These are phyloP conservation scores for Fusarium tricinctum DNA, from an alignment of 2,329 filamentous ascomycete species.

Conservation along the genomic window DNA sequence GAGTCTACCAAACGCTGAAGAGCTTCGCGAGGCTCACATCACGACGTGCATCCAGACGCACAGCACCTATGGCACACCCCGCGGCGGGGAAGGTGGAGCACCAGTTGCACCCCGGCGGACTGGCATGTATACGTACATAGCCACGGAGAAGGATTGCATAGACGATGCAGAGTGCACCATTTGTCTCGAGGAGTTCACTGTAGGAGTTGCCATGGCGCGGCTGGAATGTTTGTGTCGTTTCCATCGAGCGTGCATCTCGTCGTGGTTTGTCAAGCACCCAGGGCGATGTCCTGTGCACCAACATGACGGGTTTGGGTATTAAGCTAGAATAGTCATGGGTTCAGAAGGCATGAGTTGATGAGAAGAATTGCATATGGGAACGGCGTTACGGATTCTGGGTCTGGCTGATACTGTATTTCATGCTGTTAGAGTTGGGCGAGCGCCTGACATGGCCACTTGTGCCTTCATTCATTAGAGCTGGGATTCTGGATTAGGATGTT, in stretches of 20 bases:
- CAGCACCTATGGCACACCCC: slow-evolving; percentile 62
- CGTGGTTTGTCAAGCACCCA: slow-evolving; percentile 74
- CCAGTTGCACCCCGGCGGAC: slow-evolving; percentile 62
- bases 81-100: slow-evolving; percentile 46
- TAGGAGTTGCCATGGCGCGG: slow-evolving; percentile 73
- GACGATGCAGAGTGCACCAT: slow-evolving; percentile 77
- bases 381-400: slow-evolving; percentile 34
- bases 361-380: slow-evolving; percentile 40
- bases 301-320: slow-evolving; percentile 71
- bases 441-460: slow-evolving; percentile 18
- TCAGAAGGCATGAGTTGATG: not conserved
- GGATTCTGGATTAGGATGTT: slow-evolving; percentile 22
- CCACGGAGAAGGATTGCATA: slow-evolving; percentile 78
- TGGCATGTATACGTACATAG: slow-evolving; percentile 74
- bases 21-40: slow-evolving; percentile 70
- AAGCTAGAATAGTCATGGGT: slow-evolving; percentile 31
- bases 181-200: slow-evolving; percentile 75
- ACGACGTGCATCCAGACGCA: slow-evolving; percentile 68
- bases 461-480: slow-evolving; percentile 34
- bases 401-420: slow-evolving; percentile 24
- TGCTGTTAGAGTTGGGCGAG: slow-evolving; percentile 40
- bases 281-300: slow-evolving; percentile 76
- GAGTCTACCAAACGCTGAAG: slow-evolving; percentile 66
- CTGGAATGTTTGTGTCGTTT: slow-evolving; percentile 77
- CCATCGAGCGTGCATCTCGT: slow-evolving; percentile 70